Base-by-base conservation (phyloP, 1,284 basidiomycete genomes). In the Moesziomyces antarcticus region DNA sequence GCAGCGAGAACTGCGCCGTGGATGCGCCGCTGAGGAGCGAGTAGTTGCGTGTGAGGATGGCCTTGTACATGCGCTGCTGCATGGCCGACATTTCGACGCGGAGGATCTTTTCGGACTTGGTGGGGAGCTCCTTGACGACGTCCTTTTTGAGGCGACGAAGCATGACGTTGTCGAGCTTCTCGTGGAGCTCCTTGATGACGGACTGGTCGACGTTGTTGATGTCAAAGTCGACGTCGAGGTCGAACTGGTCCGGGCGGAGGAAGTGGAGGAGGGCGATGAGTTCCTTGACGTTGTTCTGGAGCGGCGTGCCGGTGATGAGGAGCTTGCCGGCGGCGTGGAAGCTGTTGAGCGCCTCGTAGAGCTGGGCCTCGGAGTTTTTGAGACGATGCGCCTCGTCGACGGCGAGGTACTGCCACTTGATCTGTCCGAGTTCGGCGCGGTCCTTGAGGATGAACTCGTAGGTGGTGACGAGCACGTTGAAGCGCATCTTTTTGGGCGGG, bases 381-480 rank as follows among this genome's bases (percentile, higher is more conserved):
- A 99, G 86, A 25, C 97, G 92, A 86, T 99, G 97, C 7, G 97
- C 97, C 89, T 99, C 97, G 84, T 99, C 97, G 75, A 99, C 97
- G 84, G 99, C 97, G 91, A 98, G 97, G 85, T 97, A 95, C 21
- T 97, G 86, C 97, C 97, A 99, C 85, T 94, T 95, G 83, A 96
- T 90, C 86, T 95, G 94, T 82, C 90, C 90, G 50, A 99, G 88
- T 69, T 93, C 86, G 1, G 92, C 92, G 18, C 94, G 90, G 85
- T 99, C 97, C 87, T 97, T 97, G 88, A 98, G 97, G 85, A 99
- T 96, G 84, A 98, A 99, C 85, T 99, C 97, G 85, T 97, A 99
- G 0, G 97, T 99, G 16, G 97, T 99, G 58, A 99, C 86, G 64
- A 98, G 87, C 22, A 99, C 97, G 83, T 99, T 94, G 88, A 98